Conservation (phyloP, 2,329 filamentous ascomycete genomes). For the Pezicula radicicola region DNA sequence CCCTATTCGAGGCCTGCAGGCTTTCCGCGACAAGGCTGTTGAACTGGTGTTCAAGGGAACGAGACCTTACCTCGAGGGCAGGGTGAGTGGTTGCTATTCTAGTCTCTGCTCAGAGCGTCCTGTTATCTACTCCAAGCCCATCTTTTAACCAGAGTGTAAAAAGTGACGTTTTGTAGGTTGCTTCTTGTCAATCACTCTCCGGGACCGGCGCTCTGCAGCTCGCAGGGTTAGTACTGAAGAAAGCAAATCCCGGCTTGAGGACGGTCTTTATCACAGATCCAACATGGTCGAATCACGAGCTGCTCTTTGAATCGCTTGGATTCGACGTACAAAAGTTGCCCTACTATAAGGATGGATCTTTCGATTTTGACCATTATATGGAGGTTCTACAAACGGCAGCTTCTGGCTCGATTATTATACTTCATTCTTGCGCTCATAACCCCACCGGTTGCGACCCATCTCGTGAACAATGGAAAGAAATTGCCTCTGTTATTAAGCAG, state of each 20-base stretch:
- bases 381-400: slow-evolving; percentile 24
- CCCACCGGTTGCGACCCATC: slow-evolving; percentile 39
- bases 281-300: slow-evolving; percentile 39
- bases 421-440: slow-evolving; percentile 42
- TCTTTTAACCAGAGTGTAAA: no score
- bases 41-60: slow-evolving; percentile 30
- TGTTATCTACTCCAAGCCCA: no score
- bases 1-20: slow-evolving; percentile 31
- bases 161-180: slow-evolving; percentile 20
- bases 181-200: slow-evolving; percentile 35
- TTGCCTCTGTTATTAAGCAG: slow-evolving; percentile 20
- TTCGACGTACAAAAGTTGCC: slow-evolving; percentile 29
- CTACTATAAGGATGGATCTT: slow-evolving; percentile 31
- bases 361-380: slow-evolving; percentile 32
- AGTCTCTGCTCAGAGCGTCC: background rate
- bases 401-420: slow-evolving; percentile 26
- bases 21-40: slow-evolving; percentile 29
- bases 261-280: slow-evolving; percentile 36
- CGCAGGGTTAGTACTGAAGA: slow-evolving; percentile 29
- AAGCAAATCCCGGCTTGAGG: slow-evolving; percentile 14
- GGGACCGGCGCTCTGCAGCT: slow-evolving; percentile 38
- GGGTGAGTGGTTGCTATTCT: slow-evolving; percentile 20
- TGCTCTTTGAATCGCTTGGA: slow-evolving; percentile 32
- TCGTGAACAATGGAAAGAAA: slow-evolving; percentile 28
- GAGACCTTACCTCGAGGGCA: slow-evolving; percentile 18